A percentile compares a stretch with the other conserved stretches of the same genome.
These are phyloP conservation scores for Epichloe elymi DNA, from an alignment of 2,329 filamentous ascomycete species.

Conservation along the genomic window DNA sequence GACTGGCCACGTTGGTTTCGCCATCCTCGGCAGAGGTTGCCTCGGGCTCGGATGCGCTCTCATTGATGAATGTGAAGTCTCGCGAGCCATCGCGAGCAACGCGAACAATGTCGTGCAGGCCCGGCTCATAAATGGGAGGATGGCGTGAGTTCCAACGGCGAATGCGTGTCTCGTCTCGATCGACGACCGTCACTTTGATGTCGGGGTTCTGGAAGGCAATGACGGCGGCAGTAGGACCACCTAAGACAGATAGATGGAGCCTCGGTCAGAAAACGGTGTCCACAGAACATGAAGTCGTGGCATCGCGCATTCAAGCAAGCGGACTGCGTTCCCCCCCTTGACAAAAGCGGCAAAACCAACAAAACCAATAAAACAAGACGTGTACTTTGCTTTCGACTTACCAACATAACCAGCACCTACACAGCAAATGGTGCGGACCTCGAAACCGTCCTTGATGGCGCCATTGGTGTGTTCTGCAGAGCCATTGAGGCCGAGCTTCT, in stretches of 20 bases:
- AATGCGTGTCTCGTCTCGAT: conserved; percentile 52
- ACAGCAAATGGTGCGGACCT: conserved; percentile 52
- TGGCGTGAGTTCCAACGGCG: conserved; percentile 59
- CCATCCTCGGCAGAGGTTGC: conserved; percentile 18
- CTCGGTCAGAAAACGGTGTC: background rate
- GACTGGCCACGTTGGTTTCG: conserved; percentile 25
- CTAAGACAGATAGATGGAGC: conserved; percentile 23
- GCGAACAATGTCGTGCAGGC: conserved; percentile 53
- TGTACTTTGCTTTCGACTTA: conserved; percentile 26
- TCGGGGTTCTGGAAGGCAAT: conserved; percentile 61
- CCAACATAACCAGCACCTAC: conserved; percentile 66
- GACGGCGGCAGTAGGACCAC: conserved; percentile 62
- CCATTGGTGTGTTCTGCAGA: conserved; percentile 18
- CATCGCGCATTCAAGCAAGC: no score
- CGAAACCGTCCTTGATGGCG: conserved; percentile 14
- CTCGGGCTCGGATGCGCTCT: conserved; percentile 19
- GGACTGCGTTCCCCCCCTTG: no score
- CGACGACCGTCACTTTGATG: conserved; percentile 61
- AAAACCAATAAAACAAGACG: no score
- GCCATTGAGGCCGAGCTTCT: conserved; percentile 21
- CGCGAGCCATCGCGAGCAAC: conserved; percentile 46
- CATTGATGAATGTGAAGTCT: conserved; percentile 27
- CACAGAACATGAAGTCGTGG: no score
- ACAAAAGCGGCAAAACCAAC: no score
- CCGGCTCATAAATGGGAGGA: conserved; percentile 66